phyloP scores from a whole-genome alignment of 495 filamentous ascomycete species.

The Chaetomium fimeti region DNA sequence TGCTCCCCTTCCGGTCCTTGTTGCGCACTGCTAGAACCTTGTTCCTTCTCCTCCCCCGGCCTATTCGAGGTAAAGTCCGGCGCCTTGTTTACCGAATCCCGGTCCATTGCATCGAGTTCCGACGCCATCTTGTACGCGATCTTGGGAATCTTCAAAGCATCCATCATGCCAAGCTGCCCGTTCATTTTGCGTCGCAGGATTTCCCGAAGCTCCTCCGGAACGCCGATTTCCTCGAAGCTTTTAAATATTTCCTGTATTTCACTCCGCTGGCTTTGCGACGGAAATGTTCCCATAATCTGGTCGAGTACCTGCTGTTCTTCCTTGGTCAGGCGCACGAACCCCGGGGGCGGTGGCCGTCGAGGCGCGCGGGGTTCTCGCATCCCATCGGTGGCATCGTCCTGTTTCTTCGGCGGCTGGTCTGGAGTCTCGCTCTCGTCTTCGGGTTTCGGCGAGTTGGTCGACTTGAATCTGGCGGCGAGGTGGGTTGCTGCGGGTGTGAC shows the following conservation, averaged over 20 bases:
- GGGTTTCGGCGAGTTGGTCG: slow-evolving; percentile 26
- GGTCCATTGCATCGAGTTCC: slow-evolving; percentile 8
- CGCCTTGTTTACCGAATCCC: not conserved
- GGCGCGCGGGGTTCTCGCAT: slow-evolving; percentile 1
- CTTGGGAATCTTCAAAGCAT: slow-evolving; percentile 47
- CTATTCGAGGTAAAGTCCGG: slow-evolving; percentile 26
- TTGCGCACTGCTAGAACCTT: slow-evolving; percentile 11
- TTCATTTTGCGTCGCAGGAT: slow-evolving; percentile 47
- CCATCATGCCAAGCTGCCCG: slow-evolving; percentile 60
- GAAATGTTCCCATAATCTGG: not conserved
- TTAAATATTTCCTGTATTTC: slow-evolving; percentile 16
- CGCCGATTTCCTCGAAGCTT: slow-evolving; percentile 27
- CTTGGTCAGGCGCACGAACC: slow-evolving; percentile 40
- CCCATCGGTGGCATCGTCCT: slow-evolving; percentile 6
- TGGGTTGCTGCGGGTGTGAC: slow-evolving; percentile 17
- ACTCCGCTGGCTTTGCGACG: slow-evolving; percentile 10
- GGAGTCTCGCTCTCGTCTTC: slow-evolving; percentile 3
- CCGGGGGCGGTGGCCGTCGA: slow-evolving; percentile 29
- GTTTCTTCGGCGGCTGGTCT: slow-evolving; percentile 8
- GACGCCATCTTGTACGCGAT: slow-evolving; percentile 25
- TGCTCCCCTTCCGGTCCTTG: slow-evolving; percentile 23
- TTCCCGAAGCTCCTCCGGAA: slow-evolving; percentile 34
- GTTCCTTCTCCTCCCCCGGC: slow-evolving; percentile 22
- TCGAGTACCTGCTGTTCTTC: slow-evolving; percentile 30
- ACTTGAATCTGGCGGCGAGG: slow-evolving; percentile 28